Conservation (phyloP, 2,329 filamentous ascomycete species). For the Hortaea sp. region DNA sequence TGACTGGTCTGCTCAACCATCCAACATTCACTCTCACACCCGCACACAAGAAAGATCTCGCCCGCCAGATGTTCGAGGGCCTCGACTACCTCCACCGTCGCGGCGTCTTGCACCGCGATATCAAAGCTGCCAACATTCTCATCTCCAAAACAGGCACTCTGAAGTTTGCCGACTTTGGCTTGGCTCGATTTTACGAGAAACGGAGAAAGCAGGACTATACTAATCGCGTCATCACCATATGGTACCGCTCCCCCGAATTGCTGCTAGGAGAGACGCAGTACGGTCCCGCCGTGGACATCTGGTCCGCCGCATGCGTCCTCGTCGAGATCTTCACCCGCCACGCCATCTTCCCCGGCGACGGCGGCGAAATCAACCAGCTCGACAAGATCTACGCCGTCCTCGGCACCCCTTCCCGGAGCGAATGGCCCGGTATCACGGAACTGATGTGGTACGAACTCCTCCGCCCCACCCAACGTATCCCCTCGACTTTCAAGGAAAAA, state of each 20-base stretch:
- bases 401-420: constrained; percentile 71
- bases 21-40: constrained; percentile 77
- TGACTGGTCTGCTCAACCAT: constrained; percentile 91
- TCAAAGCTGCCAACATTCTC: constrained; percentile 95
- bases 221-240: constrained; percentile 97
- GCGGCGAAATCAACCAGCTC: constrained; percentile 88
- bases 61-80: constrained; percentile 85
- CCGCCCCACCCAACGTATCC: constrained; percentile 62
- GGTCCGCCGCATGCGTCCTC: constrained; percentile 94
- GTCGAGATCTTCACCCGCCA: constrained; percentile 91
- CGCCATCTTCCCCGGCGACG: constrained; percentile 91
- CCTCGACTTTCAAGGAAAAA: constrained; percentile 69
- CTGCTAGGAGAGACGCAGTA: constrained; percentile 84
- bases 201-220: constrained; percentile 88
- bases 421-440: constrained; percentile 85
- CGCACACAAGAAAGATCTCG: constrained; percentile 85
- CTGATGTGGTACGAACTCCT: constrained; percentile 97
- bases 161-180: constrained; percentile 90
- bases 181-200: constrained; percentile 94
- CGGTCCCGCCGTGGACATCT: constrained; percentile 82
- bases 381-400: constrained; percentile 93
- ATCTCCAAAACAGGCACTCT: constrained; percentile 81
- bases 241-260: constrained; percentile 90
- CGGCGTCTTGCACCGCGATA: constrained; percentile 92
- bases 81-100: constrained; percentile 86